A percentile compares a stretch with the other conserved stretches of the same genome.
These are phyloP conservation scores for Neurospora crassa DNA, from an alignment of 2,329 filamentous ascomycete genomes.

Conservation along the genomic window DNA sequence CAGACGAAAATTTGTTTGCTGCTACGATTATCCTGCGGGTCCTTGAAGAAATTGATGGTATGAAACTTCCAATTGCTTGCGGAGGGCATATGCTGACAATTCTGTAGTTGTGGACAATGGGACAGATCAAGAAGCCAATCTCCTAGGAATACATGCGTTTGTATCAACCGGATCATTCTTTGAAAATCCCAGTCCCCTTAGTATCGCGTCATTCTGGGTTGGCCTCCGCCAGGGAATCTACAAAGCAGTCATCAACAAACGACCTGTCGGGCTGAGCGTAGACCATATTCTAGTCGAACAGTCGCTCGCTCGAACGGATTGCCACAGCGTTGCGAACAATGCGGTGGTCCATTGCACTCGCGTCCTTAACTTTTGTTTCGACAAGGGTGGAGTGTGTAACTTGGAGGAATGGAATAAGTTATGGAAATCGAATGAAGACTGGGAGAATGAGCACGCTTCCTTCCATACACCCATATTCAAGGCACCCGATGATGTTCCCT, in stretches of 20 bases:
- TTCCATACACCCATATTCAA: slow-evolving; percentile 47
- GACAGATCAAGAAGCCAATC: not conserved
- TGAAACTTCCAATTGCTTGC: not conserved
- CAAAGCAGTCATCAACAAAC: slow-evolving; percentile 39
- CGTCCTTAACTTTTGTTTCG: slow-evolving; percentile 54
- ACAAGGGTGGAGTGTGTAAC: slow-evolving; percentile 18
- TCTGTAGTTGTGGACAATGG: not conserved
- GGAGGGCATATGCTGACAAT: not conserved
- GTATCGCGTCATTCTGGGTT: slow-evolving; percentile 47
- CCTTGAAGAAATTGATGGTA: slow-evolving; percentile 43
- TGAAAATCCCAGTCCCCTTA: slow-evolving; percentile 19
- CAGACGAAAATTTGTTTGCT: slow-evolving; percentile 42
- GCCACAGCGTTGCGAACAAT: slow-evolving; percentile 50
- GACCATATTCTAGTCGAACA: slow-evolving; percentile 41
- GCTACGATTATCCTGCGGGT: slow-evolving; percentile 48
- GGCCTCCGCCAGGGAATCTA: slow-evolving; percentile 51
- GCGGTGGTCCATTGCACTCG: slow-evolving; percentile 54
- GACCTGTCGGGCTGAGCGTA: slow-evolving; percentile 38
- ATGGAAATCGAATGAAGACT: slow-evolving; percentile 32
- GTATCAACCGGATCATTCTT: slow-evolving; percentile 32
- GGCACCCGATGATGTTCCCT: slow-evolving; percentile 30
- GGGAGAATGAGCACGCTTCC: slow-evolving; percentile 35
- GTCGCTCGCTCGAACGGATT: slow-evolving; percentile 34
- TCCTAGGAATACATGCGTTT: slow-evolving; percentile 33
- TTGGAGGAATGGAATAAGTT: slow-evolving; percentile 16